Evolutionary conservation across 192 early-diverging fungal species (phyloP).

Genomic region (Kappamyces sp.): DNA sequence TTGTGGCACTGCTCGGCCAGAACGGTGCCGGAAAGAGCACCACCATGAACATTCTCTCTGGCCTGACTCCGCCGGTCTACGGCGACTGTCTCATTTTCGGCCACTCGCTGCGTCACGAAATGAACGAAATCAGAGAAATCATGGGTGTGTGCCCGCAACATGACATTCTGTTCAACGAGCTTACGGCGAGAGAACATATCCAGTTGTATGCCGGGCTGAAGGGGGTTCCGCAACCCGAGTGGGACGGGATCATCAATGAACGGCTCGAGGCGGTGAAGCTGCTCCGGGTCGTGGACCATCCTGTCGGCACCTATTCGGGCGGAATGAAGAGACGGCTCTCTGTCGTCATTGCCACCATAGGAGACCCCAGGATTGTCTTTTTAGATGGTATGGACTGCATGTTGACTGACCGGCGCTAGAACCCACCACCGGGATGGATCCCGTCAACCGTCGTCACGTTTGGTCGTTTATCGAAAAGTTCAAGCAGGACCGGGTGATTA

Average conservation of each 20-base stretch:
- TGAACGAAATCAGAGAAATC: constrained; percentile 59
- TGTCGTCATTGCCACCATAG: constrained; percentile 54
- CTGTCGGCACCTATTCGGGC: constrained; percentile 63
- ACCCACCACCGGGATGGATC: constrained; percentile 68
- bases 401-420: constrained; percentile 30
- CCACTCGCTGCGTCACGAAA: constrained; percentile 46
- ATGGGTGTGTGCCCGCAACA: constrained; percentile 77
- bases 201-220: constrained; percentile 70
- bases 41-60: constrained; percentile 77
- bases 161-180: constrained; percentile 69
- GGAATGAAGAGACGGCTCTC: constrained; percentile 64
- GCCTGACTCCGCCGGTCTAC: constrained; percentile 55
- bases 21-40: constrained; percentile 77
- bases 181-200: constrained; percentile 71
- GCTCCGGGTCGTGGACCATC: constrained; percentile 56
- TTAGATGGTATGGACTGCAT: constrained; percentile 3
- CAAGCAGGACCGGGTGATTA: constrained; percentile 64
- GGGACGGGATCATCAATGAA: constrained; percentile 54
- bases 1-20: constrained; percentile 62
- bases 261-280: constrained; percentile 62
- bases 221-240: constrained; percentile 51
- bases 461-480: constrained; percentile 76
- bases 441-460: constrained; percentile 70
- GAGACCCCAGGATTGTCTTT: constrained; percentile 57
- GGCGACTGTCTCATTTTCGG: constrained; percentile 69